Percentiles rank a stretch among this genome's conserved stretches.
Conservation (phyloP, 352 stramenopile species). For the Globisporangium uncinulatum region DNA sequence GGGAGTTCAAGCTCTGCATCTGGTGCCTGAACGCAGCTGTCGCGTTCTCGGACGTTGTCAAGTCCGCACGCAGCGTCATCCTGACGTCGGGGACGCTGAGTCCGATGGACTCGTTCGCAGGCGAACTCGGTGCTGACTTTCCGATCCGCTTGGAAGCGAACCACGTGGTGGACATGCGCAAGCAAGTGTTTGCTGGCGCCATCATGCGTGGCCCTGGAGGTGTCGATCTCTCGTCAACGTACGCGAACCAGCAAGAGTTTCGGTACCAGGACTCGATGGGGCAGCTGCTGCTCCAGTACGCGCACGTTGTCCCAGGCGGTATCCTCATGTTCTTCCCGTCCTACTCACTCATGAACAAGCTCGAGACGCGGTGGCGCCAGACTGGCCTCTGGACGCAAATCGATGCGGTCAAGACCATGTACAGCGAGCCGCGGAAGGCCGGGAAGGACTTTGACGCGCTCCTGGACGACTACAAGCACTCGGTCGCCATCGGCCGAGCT, state of each 20-base stretch:
- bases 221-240: conserved; percentile 72
- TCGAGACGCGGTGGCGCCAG: conserved; percentile 57
- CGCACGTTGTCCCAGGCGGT: conserved; percentile 59
- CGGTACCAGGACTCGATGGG: conserved; percentile 81
- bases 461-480: conserved; percentile 67
- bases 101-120: conserved; percentile 85
- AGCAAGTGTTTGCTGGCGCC: conserved; percentile 73
- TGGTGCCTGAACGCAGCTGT: conserved; percentile 85
- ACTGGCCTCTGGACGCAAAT: conserved; percentile 63
- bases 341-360: conserved; percentile 74
- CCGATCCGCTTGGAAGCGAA: conserved; percentile 79
- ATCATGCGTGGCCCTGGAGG: conserved; percentile 62
- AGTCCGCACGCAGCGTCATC: conserved; percentile 63
- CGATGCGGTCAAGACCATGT: conserved; percentile 55
- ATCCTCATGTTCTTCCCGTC: conserved; percentile 87
- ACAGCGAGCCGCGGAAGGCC: conserved; percentile 58
- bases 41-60: conserved; percentile 74
- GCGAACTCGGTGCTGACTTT: conserved; percentile 76
- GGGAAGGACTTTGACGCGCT: conserved; percentile 81
- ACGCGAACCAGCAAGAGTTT: conserved; percentile 77
- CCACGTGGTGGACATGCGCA: conserved; percentile 85
- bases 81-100: conserved; percentile 81
- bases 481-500: conserved; percentile 22
- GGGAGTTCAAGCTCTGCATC: conserved; percentile 77
- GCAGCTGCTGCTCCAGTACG: conserved; percentile 65